Base-by-base conservation (phyloP, 768 basidiomycete genomes). In the Kwoniella europaea region DNA sequence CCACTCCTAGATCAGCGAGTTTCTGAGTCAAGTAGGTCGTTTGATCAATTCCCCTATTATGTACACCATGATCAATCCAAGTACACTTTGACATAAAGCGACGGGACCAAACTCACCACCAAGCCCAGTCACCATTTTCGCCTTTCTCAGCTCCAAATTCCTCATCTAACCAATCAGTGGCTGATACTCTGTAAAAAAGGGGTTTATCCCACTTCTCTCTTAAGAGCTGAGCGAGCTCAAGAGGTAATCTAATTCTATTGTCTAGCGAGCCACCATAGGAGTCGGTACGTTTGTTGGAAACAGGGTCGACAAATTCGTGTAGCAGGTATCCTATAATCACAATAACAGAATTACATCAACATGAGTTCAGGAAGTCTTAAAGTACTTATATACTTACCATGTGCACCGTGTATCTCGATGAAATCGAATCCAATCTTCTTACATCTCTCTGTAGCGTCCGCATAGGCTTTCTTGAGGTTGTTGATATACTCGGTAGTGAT, bases 231-330 rank as follows among this genome's bases (percentile, higher is more conserved):
- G 88, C 82, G 55, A 93, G 71, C 54, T 88, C 88, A 43, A 92
- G 85, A 2, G 90, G 86, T 71, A 88, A 88, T 27, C 91, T 88
- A 68, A 91, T 80, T 43, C 92, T 88, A 85, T 93, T 92, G 74
- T 89, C 88, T 44, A 93, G 85, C 9, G 86, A 82, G 2, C 92
- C 92, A 12, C 92, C 92, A 77, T 90, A 92, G 35, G 84, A 54
- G 82, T 94, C 93, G 7, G 86, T 86, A 42, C 92, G 89, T 6
- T 80, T 82, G 85, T 94, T 93, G 15, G 90, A 90, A 41, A 92
- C 80, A 1, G 92, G 92, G 3, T 91, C 91, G 10, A 90, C 78
- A 83, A 93, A 94, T 58, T 80, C 78, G 65, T 80, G 79, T 20
- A 82, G 35, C 13, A 82, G 65, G 61, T 82, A 82, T 5, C 80